Evolutionary conservation across 495 filamentous ascomycete genomes (phyloP).

Genomic region (Penicillium cataractarum): DNA sequence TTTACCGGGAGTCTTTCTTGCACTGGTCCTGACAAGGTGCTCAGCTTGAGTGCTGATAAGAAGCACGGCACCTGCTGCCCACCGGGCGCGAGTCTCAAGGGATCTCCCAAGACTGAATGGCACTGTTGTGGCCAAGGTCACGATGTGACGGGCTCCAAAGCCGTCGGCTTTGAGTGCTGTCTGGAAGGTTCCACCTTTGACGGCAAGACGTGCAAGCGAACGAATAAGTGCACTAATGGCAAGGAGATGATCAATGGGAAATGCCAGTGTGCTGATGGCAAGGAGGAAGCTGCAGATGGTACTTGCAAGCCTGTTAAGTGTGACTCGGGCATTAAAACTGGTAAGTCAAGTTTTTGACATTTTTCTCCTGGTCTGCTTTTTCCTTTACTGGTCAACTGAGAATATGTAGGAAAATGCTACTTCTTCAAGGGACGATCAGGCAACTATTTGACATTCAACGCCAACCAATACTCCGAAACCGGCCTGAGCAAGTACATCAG

Average conservation of each 20-base stretch:
- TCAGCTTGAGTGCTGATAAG: neutral
- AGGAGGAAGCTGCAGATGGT: neutral
- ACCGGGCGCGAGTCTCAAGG: neutral
- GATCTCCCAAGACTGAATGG: neutral
- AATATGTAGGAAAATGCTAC: neutral
- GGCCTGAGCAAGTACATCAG: neutral
- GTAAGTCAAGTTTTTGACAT: neutral
- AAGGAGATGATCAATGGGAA: neutral
- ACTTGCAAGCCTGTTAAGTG: neutral
- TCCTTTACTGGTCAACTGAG: too few relatives aligned
- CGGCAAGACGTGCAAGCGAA: neutral
- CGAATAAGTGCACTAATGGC: neutral
- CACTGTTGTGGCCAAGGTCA: neutral
- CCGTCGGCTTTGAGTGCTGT: neutral
- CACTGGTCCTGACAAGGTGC: neutral
- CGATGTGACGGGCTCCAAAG: neutral
- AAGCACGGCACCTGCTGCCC: conserved; percentile 1
- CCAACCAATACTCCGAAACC: neutral
- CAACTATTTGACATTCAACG: neutral
- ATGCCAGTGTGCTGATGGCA: neutral
- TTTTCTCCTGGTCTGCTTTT: too few relatives aligned
- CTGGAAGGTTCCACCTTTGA: neutral
- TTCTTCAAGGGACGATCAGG: neutral
- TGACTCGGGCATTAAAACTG: neutral
- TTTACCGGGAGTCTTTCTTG: neutral